These are phyloP conservation scores for Gossypium gossypioides DNA, from an alignment of 441 rosid genomes.

Conservation along the genomic window DNA sequence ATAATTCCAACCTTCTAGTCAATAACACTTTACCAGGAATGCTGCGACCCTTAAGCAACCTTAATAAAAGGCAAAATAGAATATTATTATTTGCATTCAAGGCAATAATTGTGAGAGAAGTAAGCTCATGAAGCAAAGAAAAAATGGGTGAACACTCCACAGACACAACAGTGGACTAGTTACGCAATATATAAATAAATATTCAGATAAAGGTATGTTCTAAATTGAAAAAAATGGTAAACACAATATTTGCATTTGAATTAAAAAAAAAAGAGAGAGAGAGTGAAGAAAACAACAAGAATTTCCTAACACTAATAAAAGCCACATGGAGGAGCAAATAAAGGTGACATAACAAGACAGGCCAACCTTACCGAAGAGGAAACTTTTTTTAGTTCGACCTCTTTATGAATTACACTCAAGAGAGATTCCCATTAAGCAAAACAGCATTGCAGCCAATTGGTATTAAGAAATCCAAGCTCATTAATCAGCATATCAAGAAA, in stretches of 20 bases:
- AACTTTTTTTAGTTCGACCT: background rate
- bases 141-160: background rate
- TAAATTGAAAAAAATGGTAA: background rate
- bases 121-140: conserved; percentile 4
- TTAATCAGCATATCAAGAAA: background rate
- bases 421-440: background rate
- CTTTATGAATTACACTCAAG: background rate
- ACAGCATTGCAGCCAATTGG: background rate
- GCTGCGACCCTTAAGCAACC: conserved; percentile 86
- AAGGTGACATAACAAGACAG: background rate
- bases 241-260: background rate
- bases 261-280: background rate
- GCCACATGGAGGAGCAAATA: background rate
- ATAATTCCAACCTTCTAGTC: conserved; percentile 64
- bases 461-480: background rate
- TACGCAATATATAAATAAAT: background rate
- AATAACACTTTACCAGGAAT: conserved; percentile 80
- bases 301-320: background rate
- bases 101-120: background rate
- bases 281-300: background rate
- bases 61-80: conserved; percentile 15
- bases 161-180: background rate
- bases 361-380: background rate
- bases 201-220: background rate
- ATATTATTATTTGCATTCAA: background rate